Conservation (phyloP, 306 rosid species). For the Cicer judaicum region DNA sequence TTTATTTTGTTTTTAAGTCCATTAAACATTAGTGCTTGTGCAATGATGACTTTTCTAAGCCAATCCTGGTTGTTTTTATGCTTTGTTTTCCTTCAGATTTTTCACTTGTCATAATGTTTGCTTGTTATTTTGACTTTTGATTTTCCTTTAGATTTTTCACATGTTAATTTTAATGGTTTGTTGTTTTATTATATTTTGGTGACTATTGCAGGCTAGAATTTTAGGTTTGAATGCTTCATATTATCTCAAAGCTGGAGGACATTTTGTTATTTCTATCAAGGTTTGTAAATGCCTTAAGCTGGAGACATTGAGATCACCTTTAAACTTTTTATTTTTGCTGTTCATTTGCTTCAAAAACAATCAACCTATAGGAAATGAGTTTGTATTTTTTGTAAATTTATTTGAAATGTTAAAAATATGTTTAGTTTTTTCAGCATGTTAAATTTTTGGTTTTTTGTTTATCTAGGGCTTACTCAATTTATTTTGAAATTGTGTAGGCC, state of each 20-base stretch:
- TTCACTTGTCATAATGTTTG: too few relatives aligned
- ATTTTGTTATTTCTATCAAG: conserved; percentile 93
- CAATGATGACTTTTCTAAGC: neutral
- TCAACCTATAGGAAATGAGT: too few relatives aligned
- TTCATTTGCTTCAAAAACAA: too few relatives aligned
- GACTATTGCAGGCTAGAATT: conserved; percentile 84
- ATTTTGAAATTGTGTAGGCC: conserved; percentile 59
- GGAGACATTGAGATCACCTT: too few relatives aligned
- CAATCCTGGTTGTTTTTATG: neutral
- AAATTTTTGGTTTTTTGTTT: too few relatives aligned
- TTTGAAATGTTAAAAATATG: too few relatives aligned
- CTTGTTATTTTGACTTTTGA: too few relatives aligned
- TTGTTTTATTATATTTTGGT: neutral
- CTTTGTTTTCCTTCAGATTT: neutral
- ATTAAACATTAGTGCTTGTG: neutral
- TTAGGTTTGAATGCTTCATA: conserved; percentile 88
- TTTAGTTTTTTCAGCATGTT: too few relatives aligned
- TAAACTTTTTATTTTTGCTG: too few relatives aligned
- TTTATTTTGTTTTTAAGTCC: neutral
- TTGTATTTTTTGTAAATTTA: too few relatives aligned
- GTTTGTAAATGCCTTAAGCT: conserved; percentile 16
- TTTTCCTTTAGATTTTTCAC: too few relatives aligned
- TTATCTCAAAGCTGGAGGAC: conserved; percentile 90
- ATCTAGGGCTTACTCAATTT: neutral
- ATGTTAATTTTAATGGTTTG: neutral